phyloP scores from a whole-genome alignment of 2,329 filamentous ascomycete species.

The Nannizzia gypsea region DNA sequence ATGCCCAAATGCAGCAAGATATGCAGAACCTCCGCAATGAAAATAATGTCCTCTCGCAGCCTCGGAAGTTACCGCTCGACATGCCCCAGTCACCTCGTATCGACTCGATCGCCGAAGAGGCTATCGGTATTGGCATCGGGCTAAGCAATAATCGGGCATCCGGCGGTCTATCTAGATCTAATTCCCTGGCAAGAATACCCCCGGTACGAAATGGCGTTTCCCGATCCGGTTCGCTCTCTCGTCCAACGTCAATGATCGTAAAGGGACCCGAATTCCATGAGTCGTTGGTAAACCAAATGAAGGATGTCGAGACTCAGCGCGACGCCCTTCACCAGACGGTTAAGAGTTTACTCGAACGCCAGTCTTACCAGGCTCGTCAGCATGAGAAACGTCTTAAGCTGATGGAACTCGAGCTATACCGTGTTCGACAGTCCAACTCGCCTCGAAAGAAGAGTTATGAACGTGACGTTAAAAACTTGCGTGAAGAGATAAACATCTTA shows the following conservation, averaged over 20 bases:
- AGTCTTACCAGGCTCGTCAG: conserved; percentile 72
- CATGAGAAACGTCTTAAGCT: conserved; percentile 68
- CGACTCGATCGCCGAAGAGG: conserved; percentile 51
- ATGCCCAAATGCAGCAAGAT: conserved; percentile 74
- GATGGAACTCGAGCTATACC: conserved; percentile 67
- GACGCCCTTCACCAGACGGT: conserved; percentile 83
- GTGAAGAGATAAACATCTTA: conserved; percentile 72
- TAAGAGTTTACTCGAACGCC: conserved; percentile 71
- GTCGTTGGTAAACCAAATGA: conserved; percentile 63
- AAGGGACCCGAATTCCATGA: conserved; percentile 54
- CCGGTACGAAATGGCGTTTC: conserved; percentile 29
- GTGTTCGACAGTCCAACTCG: conserved; percentile 45
- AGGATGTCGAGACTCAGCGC: conserved; percentile 85
- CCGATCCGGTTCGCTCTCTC: conserved; percentile 42
- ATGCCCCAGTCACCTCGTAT: conserved; percentile 38
- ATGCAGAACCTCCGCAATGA: conserved; percentile 51
- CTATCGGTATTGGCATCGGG: conserved; percentile 19
- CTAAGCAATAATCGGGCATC: conserved; percentile 24
- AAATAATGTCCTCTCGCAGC: conserved; percentile 29
- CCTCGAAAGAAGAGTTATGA: conserved; percentile 71
- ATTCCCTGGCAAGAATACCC: conserved; percentile 51
- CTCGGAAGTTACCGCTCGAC: conserved; percentile 37
- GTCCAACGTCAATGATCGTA: conserved; percentile 44
- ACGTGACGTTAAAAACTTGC: conserved; percentile 64
- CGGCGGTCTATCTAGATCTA: conserved; percentile 51